A percentile compares a stretch with the other conserved stretches of the same genome.
phyloP scores from a whole-genome alignment of 31 red algal genomes.

The Endocladia muricata region DNA sequence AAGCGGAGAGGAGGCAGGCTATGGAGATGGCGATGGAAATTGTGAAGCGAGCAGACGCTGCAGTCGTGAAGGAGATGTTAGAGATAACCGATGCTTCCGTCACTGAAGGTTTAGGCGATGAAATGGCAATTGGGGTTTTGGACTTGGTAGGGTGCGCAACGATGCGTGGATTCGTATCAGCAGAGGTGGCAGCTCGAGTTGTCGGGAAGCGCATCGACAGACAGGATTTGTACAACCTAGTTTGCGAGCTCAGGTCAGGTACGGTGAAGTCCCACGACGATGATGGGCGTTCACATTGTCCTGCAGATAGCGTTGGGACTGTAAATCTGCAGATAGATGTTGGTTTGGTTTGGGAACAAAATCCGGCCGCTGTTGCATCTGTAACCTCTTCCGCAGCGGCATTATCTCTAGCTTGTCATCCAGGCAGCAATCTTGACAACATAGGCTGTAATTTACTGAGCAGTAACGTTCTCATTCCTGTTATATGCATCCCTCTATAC shows the following conservation, averaged over 20 bases:
- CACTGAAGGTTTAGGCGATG: conserved; percentile 15
- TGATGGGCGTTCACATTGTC: too few relatives aligned
- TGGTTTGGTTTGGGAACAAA: conserved; percentile 49
- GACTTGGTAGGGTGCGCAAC: conserved; percentile 15
- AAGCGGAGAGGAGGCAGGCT: conserved; percentile 11
- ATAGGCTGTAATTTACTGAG: conserved; percentile 30
- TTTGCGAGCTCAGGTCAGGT: too few relatives aligned
- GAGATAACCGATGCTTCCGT: conserved; percentile 28
- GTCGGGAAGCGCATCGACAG: conserved; percentile 25
- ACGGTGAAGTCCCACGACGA: too few relatives aligned
- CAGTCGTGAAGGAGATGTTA: conserved; percentile 15
- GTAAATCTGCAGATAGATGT: conserved; percentile 37
- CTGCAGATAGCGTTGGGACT: conserved; percentile 11
- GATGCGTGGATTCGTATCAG: conserved; percentile 21
- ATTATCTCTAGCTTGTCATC: conserved; percentile 21
- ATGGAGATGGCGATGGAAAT: conserved; percentile 29
- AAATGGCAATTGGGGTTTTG: conserved; percentile 30
- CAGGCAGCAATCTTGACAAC: conserved; percentile 7
- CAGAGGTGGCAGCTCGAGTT: background rate
- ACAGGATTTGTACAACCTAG: too few relatives aligned
- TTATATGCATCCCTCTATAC: conserved; percentile 58
- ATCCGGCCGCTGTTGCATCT: conserved; percentile 21
- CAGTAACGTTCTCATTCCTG: conserved; percentile 53
- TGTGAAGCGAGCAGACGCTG: conserved; percentile 6
- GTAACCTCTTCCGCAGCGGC: conserved; percentile 31